A percentile compares a stretch with the other conserved stretches of the same genome.
Evolutionary conservation across 257 asterid genomes (phyloP).

Genomic region (Nicotiana benthamiana): DNA sequence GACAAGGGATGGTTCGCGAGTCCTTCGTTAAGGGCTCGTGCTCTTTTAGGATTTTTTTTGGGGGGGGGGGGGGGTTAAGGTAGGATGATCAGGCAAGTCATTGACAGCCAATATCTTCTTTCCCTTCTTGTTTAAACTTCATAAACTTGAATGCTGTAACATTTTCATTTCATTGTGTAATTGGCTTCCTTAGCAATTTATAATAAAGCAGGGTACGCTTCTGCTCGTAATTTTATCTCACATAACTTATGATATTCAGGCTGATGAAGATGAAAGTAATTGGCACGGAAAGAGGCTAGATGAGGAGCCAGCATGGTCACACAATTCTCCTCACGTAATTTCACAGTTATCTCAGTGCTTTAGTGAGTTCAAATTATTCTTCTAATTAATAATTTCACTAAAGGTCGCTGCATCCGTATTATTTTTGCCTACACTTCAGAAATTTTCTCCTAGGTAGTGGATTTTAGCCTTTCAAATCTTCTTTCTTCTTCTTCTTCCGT

Average conservation of each 20-base stretch:
- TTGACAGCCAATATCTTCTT: neutral
- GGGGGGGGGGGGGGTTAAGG: neutral
- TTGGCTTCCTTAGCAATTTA: slow-evolving; percentile 1
- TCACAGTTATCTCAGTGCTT: slow-evolving; percentile 76
- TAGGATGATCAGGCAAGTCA: neutral
- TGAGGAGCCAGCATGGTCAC: slow-evolving; percentile 46
- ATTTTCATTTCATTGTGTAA: neutral
- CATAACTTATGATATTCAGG: slow-evolving; percentile 39
- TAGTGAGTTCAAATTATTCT: slow-evolving; percentile 52
- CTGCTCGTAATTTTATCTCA: slow-evolving; percentile 16
- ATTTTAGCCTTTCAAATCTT: neutral
- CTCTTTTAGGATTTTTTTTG: slow-evolving; percentile 4
- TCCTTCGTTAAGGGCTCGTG: slow-evolving; percentile 24
- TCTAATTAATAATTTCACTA: neutral
- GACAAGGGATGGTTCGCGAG: slow-evolving; percentile 23
- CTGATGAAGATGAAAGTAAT: slow-evolving; percentile 66
- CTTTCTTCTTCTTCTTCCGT: no score
- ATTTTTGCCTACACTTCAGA: neutral
- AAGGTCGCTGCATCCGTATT: neutral
- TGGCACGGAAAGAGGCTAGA: slow-evolving; percentile 50
- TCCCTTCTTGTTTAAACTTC: neutral
- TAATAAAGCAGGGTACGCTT: neutral
- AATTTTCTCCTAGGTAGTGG: neutral
- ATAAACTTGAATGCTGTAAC: neutral
- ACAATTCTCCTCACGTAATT: slow-evolving; percentile 60